phyloP scores from a whole-genome alignment of 495 filamentous ascomycete genomes.

The Penicillium maclennaniae region DNA sequence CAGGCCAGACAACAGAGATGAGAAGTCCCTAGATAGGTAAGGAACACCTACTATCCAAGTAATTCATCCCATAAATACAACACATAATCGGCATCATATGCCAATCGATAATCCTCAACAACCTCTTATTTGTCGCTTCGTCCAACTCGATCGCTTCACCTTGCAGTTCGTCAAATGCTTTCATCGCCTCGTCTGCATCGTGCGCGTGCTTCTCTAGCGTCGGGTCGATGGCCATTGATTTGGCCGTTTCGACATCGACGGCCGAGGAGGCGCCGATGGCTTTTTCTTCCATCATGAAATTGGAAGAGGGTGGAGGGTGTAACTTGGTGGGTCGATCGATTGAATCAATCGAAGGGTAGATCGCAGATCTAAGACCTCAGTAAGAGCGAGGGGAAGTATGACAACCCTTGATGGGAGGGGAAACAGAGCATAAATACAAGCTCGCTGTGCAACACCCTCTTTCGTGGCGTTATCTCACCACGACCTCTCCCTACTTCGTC shows the following conservation, averaged over 20 bases:
- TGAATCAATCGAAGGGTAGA: no score
- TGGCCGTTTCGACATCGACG: constrained; percentile 26
- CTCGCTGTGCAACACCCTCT: neutral
- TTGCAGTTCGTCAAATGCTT: constrained; percentile 46
- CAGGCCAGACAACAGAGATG: no score
- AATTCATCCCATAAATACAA: constrained; percentile 61
- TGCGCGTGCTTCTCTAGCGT: constrained; percentile 49
- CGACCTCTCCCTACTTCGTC: neutral
- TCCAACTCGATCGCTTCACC: constrained; percentile 51
- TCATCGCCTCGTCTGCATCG: constrained; percentile 59
- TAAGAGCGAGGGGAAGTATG: no score
- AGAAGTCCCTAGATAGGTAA: no score
- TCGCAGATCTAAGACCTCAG: no score
- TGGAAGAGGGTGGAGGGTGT: neutral
- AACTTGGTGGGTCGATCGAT: no score
- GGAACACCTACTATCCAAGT: constrained; percentile 50
- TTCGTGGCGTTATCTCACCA: constrained; percentile 2
- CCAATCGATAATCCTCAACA: constrained; percentile 56
- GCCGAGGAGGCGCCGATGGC: constrained; percentile 11
- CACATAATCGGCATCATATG: constrained; percentile 63
- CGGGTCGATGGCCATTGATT: constrained; percentile 22
- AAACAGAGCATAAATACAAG: neutral
- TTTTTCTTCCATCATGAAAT: constrained; percentile 24
- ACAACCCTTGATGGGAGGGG: neutral
- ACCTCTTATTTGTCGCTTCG: constrained; percentile 50